Evolutionary conservation across 371 early-diverging fungal genomes (phyloP).

Genomic region (Circinella umbellata): DNA sequence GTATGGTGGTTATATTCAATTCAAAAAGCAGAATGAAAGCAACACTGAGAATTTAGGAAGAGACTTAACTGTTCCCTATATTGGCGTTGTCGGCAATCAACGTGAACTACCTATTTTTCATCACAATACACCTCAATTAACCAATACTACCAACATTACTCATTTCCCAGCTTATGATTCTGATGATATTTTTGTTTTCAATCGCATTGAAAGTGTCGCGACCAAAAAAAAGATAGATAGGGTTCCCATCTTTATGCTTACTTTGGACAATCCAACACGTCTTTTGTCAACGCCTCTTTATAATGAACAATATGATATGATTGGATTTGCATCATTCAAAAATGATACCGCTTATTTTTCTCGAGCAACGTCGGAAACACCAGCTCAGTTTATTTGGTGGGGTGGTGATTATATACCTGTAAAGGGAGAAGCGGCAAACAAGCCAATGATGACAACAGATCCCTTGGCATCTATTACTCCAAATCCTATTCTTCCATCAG

Average conservation of each 20-base stretch:
- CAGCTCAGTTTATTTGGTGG: too few relatives aligned
- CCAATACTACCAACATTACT: neutral
- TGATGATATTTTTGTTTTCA: neutral
- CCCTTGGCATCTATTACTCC: constrained; percentile 3
- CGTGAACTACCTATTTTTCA: constrained; percentile 52
- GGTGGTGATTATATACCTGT: too few relatives aligned
- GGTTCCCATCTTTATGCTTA: neutral
- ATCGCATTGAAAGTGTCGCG: neutral
- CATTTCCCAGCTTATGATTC: neutral
- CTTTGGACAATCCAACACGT: neutral
- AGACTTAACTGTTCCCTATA: constrained; percentile 49
- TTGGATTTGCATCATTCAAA: neutral
- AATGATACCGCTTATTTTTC: too few relatives aligned
- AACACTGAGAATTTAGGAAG: too few relatives aligned
- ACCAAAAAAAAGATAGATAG: neutral
- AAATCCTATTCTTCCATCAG: neutral
- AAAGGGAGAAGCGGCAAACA: too few relatives aligned
- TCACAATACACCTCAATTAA: constrained; percentile 6
- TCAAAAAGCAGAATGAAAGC: constrained; percentile 14
- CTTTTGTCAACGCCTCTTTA: neutral
- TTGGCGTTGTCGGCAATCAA: constrained; percentile 58
- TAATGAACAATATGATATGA: neutral
- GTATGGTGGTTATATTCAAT: constrained; percentile 38
- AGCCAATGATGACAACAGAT: too few relatives aligned
- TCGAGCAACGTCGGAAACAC: too few relatives aligned